Conservation (phyloP, 345 rosid species). For the Camelina sativa region DNA sequence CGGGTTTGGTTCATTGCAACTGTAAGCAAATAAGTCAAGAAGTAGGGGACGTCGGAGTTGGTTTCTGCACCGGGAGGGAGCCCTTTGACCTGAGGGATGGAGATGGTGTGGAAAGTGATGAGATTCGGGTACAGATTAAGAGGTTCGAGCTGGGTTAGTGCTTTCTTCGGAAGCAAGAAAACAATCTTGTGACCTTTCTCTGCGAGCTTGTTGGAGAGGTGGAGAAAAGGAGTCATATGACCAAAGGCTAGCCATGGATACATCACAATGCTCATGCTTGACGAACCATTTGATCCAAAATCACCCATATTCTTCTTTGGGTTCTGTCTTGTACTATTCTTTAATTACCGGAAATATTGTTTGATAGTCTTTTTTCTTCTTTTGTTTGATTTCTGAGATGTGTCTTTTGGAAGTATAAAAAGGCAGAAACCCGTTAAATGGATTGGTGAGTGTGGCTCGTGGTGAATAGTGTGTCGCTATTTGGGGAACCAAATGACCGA, state of each 20-base stretch:
- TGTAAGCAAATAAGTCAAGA: slow-evolving; percentile 49
- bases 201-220: slow-evolving; percentile 62
- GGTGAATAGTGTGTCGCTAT: slow-evolving; percentile 10
- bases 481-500: slow-evolving; percentile 11
- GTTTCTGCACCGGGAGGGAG: slow-evolving; percentile 79
- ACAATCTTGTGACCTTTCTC: slow-evolving; percentile 50
- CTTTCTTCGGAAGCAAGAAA: slow-evolving; percentile 54
- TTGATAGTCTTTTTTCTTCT: neutral
- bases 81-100: slow-evolving; percentile 57
- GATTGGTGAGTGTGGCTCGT: slow-evolving; percentile 34
- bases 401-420: slow-evolving; percentile 10
- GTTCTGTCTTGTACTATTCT: neutral
- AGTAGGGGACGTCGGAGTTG: slow-evolving; percentile 66
- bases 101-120: slow-evolving; percentile 52
- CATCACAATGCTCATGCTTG: slow-evolving; percentile 50
- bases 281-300: slow-evolving; percentile 31
- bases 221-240: slow-evolving; percentile 60
- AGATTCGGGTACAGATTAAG: slow-evolving; percentile 52
- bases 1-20: slow-evolving; percentile 66
- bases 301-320: slow-evolving; percentile 17
- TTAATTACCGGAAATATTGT: neutral
- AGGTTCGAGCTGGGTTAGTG: slow-evolving; percentile 42
- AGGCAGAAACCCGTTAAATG: neutral
- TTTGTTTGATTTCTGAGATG: neutral
- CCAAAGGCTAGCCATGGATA: slow-evolving; percentile 66